Evolutionary conservation across 768 basidiomycete genomes (phyloP).

Genomic region (Calvatia gigantea): DNA sequence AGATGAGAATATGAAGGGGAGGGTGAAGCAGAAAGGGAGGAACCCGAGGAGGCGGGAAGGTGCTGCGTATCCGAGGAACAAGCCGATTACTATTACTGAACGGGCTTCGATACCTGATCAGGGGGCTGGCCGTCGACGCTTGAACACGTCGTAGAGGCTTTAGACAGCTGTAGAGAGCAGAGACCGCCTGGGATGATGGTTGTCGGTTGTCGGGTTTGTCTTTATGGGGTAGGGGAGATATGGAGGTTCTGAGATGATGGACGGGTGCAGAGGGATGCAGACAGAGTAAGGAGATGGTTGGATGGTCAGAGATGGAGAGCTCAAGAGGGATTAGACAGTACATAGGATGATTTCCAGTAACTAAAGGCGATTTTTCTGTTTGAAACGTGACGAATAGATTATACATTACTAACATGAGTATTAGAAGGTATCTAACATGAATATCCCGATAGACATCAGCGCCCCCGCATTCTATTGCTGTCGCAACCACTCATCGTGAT

Average conservation of each 20-base stretch:
- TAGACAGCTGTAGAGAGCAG: conserved; percentile 79
- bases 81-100: conserved; percentile 92
- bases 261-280: conserved; percentile 35
- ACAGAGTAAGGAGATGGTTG: conserved; percentile 59
- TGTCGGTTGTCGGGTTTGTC: conserved; percentile 85
- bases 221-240: conserved; percentile 69
- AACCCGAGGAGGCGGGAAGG: conserved; percentile 33
- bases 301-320: conserved; percentile 58
- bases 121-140: conserved; percentile 78
- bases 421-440: neutral
- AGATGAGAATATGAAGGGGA: conserved; percentile 11
- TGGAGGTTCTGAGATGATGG: conserved; percentile 65
- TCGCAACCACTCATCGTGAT: conserved; percentile 17
- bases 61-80: conserved; percentile 61
- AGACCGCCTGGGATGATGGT: conserved; percentile 96
- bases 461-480: neutral
- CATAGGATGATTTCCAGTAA: conserved; percentile 24
- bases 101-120: conserved; percentile 95
- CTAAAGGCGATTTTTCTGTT: no score
- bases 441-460: no score
- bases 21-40: no score
- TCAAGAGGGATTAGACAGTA: conserved; percentile 55
- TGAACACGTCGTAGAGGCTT: conserved; percentile 59
- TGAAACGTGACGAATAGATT: neutral
- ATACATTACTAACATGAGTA: neutral